Conservation (phyloP, 208 protist genomes). For the Jaenimonas drosophilae region DNA sequence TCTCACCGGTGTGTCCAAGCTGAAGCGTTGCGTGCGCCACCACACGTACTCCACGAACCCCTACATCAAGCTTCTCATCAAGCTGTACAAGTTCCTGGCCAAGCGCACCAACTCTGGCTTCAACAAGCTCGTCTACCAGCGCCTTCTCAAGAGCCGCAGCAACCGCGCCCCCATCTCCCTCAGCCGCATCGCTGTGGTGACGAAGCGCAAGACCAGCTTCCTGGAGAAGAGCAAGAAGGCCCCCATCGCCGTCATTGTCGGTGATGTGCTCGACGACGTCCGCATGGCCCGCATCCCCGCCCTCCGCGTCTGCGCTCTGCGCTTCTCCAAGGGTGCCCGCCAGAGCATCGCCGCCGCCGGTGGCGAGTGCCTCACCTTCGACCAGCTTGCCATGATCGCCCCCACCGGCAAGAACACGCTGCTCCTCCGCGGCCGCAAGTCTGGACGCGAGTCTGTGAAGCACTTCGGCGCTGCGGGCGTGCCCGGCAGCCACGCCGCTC, state of each 20-base stretch:
- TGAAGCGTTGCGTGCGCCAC: constrained; percentile 88
- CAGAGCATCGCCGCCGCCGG: constrained; percentile 97
- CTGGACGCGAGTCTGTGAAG: constrained; percentile 94
- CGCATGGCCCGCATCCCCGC: constrained; percentile 94
- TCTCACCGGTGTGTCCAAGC: constrained; percentile 86
- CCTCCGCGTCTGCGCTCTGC: constrained; percentile 96
- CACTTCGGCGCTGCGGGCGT: constrained; percentile 98
- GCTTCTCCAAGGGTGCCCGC: constrained; percentile 97
- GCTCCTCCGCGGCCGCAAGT: constrained; percentile 90
- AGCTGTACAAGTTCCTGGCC: constrained; percentile 99
- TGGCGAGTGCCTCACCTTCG: constrained; percentile 98
- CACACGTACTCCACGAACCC: constrained; percentile 94
- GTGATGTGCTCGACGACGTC: constrained; percentile 98
- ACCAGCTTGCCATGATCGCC: constrained; percentile 90
- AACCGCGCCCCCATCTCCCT: constrained; percentile 97
- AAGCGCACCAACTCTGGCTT: constrained; percentile 97
- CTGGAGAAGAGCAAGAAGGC: constrained; percentile 68
- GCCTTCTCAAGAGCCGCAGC: constrained; percentile 93
- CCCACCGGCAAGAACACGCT: constrained; percentile 93
- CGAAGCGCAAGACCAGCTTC: constrained; percentile 87
- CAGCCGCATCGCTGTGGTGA: constrained; percentile 91
- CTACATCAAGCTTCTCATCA: constrained; percentile 98
- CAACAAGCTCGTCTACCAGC: constrained; percentile 97
- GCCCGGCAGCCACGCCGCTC: constrained; percentile 87
- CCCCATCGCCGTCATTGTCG: constrained; percentile 97